These are phyloP conservation scores for Fonsecaea pedrosoi DNA, from an alignment of 2,329 filamentous ascomycete genomes.

Conservation along the genomic window DNA sequence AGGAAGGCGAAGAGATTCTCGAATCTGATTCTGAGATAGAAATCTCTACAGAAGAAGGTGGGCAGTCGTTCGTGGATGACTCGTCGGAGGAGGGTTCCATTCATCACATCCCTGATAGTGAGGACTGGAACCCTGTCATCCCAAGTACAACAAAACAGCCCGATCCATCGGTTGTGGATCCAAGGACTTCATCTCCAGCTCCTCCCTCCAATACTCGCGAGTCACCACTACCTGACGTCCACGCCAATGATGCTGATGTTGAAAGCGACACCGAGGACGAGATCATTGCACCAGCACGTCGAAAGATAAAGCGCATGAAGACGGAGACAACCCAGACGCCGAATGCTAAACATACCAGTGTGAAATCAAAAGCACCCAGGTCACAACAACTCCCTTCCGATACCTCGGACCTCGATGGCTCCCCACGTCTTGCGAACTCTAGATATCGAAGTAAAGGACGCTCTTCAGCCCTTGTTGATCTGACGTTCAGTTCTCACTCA, in stretches of 20 bases:
- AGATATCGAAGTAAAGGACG: constrained; percentile 24
- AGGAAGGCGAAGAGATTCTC: constrained; percentile 59
- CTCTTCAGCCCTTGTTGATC: constrained; percentile 41
- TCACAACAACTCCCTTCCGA: constrained; percentile 24
- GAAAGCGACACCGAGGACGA: constrained; percentile 34
- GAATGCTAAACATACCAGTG: constrained; percentile 1
- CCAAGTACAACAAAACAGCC: constrained; percentile 4
- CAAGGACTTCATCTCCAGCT: background rate
- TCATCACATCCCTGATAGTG: constrained; percentile 28
- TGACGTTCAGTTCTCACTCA: constrained; percentile 40
- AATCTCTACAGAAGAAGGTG: constrained; percentile 49
- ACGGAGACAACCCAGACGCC: constrained; percentile 3
- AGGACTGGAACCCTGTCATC: constrained; percentile 28
- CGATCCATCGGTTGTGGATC: background rate
- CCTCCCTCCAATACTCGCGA: background rate
- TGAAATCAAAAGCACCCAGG: background rate
- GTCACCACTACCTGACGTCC: constrained; percentile 6
- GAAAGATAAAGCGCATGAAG: background rate
- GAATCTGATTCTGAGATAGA: constrained; percentile 39
- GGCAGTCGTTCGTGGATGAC: constrained; percentile 58
- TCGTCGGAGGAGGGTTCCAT: constrained; percentile 37
- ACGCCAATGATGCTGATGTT: constrained; percentile 32
- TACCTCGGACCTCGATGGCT: constrained; percentile 25
- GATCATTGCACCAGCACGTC: constrained; percentile 28
- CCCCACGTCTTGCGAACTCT: constrained; percentile 25